These are phyloP conservation scores for Nevesoporus exiguus DNA, from an alignment of 768 basidiomycete species.

Conservation along the genomic window DNA sequence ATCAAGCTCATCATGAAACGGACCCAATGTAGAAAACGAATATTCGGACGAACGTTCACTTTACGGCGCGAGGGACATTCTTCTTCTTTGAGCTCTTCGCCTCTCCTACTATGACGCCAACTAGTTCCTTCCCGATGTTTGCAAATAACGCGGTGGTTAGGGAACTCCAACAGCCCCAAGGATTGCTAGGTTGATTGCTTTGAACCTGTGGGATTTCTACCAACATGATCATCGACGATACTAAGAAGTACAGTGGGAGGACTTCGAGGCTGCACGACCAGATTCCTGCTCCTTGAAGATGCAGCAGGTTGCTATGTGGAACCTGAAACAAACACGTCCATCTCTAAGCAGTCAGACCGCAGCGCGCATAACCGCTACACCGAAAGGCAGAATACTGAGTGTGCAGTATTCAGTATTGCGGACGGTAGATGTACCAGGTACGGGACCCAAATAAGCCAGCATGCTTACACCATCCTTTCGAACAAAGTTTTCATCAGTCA, in stretches of 20 bases:
- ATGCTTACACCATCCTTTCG: no score
- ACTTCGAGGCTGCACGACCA: slow-evolving; percentile 73
- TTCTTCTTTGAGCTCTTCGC: slow-evolving; percentile 67
- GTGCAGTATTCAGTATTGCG: no score
- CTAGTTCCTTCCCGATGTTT: slow-evolving; percentile 71
- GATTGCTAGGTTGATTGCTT: slow-evolving; percentile 44
- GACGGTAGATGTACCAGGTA: no score
- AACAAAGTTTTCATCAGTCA: background rate
- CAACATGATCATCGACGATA: slow-evolving; percentile 41
- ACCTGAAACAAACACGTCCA: background rate
- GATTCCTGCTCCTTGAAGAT: slow-evolving; percentile 72
- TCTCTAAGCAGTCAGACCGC: no score
- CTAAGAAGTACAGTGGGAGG: slow-evolving; percentile 14
- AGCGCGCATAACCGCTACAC: no score
- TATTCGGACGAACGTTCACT: slow-evolving; percentile 59
- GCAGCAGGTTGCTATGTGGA: slow-evolving; percentile 48
- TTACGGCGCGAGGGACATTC: slow-evolving; percentile 71
- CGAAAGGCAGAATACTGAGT: no score
- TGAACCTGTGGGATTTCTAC: slow-evolving; percentile 49
- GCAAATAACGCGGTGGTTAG: slow-evolving; percentile 72
- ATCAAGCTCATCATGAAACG: slow-evolving; percentile 68
- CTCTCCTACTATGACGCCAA: slow-evolving; percentile 58
- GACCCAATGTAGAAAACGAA: slow-evolving; percentile 65
- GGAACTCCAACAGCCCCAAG: slow-evolving; percentile 73
- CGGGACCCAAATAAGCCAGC: no score